phyloP scores from a whole-genome alignment of 805 yeast species.

The Saccharomycopsis schoenii region DNA sequence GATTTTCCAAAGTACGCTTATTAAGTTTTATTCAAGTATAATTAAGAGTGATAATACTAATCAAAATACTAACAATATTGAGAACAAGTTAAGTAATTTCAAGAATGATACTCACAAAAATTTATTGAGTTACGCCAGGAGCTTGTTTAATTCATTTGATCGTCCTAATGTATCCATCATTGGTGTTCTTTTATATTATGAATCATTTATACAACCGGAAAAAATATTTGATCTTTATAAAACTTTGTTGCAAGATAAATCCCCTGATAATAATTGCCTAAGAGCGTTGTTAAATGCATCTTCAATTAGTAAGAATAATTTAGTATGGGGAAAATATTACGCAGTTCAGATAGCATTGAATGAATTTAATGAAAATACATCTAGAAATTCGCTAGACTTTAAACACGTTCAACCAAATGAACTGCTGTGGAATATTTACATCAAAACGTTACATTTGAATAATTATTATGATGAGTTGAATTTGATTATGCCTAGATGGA shows the following conservation, averaged over 20 bases:
- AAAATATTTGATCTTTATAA: conserved; percentile 25
- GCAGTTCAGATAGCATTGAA: conserved; percentile 54
- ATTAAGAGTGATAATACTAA: neutral
- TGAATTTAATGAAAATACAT: conserved; percentile 35
- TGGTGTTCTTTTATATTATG: conserved; percentile 23
- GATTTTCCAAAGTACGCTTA: conserved; percentile 2
- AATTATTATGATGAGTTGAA: conserved; percentile 40
- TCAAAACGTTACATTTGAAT: conserved; percentile 38
- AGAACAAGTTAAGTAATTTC: neutral
- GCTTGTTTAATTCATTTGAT: conserved; percentile 18
- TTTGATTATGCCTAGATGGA: conserved; percentile 46
- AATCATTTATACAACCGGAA: conserved; percentile 27
- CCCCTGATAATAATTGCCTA: conserved; percentile 26
- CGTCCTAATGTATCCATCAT: conserved; percentile 18
- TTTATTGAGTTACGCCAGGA: conserved; percentile 20
- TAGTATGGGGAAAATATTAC: conserved; percentile 39
- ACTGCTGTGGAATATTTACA: conserved; percentile 42
- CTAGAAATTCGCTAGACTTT: neutral
- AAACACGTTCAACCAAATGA: conserved; percentile 33
- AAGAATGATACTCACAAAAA: conserved; percentile 1
- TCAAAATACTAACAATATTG: neutral
- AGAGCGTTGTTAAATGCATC: conserved; percentile 43
- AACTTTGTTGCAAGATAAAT: conserved; percentile 14
- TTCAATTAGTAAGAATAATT: conserved; percentile 18
- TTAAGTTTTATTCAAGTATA: conserved; percentile 4